These are phyloP conservation scores for Solanum pinnatisectum DNA, from an alignment of 257 asterid species.

Conservation along the genomic window DNA sequence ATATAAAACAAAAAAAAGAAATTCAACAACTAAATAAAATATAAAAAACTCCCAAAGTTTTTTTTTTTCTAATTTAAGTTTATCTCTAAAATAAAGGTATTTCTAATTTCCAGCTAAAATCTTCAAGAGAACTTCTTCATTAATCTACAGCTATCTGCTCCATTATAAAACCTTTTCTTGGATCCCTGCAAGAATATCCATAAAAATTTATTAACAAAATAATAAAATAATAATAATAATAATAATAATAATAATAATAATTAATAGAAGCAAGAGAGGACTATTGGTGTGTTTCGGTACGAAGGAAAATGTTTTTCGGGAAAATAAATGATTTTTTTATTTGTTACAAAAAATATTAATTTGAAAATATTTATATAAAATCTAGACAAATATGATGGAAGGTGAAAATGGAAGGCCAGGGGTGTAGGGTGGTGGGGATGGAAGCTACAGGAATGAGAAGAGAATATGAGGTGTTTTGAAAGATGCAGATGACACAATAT, in stretches of 20 bases:
- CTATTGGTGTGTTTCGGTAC: background rate
- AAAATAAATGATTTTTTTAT: too few species aligned
- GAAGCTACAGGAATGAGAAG: background rate
- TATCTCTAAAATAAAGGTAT: background rate
- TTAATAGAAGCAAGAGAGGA: background rate
- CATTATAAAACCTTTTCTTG: background rate
- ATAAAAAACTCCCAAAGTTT: background rate
- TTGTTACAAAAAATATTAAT: background rate
- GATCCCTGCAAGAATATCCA: background rate
- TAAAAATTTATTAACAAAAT: background rate
- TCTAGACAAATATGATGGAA: background rate
- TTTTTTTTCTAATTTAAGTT: background rate
- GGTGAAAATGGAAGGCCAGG: background rate
- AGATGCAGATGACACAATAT: background rate
- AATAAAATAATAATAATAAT: too few species aligned
- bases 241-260: background rate
- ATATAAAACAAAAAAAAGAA: background rate
- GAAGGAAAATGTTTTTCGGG: background rate
- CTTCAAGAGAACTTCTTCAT: background rate
- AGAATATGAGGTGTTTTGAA: background rate
- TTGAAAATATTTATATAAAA: background rate
- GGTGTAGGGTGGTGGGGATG: background rate
- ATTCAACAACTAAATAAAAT: background rate
- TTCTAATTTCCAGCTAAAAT: background rate
- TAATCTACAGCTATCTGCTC: background rate